Evolutionary conservation across 495 filamentous ascomycete species (phyloP).

Genomic region (Parachaetomium inaequale): DNA sequence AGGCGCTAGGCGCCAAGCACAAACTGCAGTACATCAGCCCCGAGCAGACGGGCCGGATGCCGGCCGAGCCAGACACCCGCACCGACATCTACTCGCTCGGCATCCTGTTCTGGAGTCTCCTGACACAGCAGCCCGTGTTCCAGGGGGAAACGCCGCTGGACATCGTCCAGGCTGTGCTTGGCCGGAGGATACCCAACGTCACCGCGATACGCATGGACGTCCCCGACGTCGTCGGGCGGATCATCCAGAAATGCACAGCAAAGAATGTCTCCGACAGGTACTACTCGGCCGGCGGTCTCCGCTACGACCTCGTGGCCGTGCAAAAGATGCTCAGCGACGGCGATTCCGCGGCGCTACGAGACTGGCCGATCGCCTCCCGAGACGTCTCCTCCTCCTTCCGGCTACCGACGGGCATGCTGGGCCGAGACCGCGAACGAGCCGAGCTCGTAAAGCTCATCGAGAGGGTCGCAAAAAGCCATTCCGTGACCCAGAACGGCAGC

Average conservation of each 20-base stretch:
- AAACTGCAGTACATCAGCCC: slow-evolving; percentile 86
- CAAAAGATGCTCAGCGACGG: slow-evolving; percentile 69
- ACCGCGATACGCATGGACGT: slow-evolving; percentile 72
- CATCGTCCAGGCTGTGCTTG: slow-evolving; percentile 81
- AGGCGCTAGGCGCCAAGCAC: slow-evolving; percentile 74
- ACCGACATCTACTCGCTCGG: slow-evolving; percentile 90
- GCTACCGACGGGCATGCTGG: slow-evolving; percentile 74
- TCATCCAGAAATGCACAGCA: slow-evolving; percentile 86
- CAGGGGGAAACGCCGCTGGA: slow-evolving; percentile 75
- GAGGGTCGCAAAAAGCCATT: slow-evolving; percentile 60
- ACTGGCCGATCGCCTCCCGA: slow-evolving; percentile 67
- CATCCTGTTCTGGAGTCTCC: slow-evolving; percentile 78
- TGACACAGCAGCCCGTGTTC: slow-evolving; percentile 74
- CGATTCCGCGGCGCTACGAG: slow-evolving; percentile 62
- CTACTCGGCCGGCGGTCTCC: slow-evolving; percentile 75
- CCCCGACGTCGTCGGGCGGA: slow-evolving; percentile 70
- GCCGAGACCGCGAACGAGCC: slow-evolving; percentile 65
- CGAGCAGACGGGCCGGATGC: slow-evolving; percentile 87
- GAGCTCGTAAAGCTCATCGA: slow-evolving; percentile 69
- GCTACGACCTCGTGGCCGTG: slow-evolving; percentile 67
- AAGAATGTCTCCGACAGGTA: slow-evolving; percentile 82
- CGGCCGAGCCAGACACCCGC: slow-evolving; percentile 80
- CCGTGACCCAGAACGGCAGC: slow-evolving; percentile 44
- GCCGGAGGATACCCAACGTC: slow-evolving; percentile 67
- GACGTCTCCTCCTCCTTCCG: slow-evolving; percentile 87